Conservation (phyloP, 2,329 filamentous ascomycete species). For the Sphaceloma murrayae region DNA sequence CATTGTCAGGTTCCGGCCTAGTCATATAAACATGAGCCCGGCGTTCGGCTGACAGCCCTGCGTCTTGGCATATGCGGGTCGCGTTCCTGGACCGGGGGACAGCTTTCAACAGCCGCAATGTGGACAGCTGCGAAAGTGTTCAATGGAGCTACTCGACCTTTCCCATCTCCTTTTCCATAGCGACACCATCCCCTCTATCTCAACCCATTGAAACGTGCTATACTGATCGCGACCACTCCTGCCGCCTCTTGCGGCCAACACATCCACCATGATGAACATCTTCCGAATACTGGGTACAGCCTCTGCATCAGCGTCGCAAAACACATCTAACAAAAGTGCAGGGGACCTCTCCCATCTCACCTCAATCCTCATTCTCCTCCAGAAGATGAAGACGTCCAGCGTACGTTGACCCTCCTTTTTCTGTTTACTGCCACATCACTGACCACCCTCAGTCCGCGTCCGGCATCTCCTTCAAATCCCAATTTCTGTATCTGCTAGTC, state of each 20-base stretch:
- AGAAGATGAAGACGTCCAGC: constrained; percentile 86
- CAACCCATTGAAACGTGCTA: background rate
- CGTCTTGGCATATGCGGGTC: constrained; percentile 5
- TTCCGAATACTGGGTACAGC: constrained; percentile 56
- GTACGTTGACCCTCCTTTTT: constrained; percentile 46
- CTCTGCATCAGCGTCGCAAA: too few relatives aligned
- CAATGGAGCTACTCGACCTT: constrained; percentile 12
- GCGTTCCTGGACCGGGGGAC: constrained; percentile 14
- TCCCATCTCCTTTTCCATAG: background rate
- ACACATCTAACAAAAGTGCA: constrained; percentile 33
- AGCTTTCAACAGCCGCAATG: constrained; percentile 7
- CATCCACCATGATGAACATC: constrained; percentile 49
- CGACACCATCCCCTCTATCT: background rate
- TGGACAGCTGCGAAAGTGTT: background rate
- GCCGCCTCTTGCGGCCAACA: constrained; percentile 5
- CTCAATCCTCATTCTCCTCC: constrained; percentile 87
- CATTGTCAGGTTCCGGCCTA: too few relatives aligned
- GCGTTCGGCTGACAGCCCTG: constrained; percentile 7
- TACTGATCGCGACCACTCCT: constrained; percentile 5
- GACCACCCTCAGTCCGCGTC: constrained; percentile 55
- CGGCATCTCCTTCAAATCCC: constrained; percentile 97
- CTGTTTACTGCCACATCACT: background rate
- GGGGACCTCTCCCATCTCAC: constrained; percentile 91
- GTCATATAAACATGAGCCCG: background rate
- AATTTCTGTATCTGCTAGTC: constrained; percentile 87